phyloP scores from a whole-genome alignment of 2,329 filamentous ascomycete species.

The Neofusicoccum ribis region DNA sequence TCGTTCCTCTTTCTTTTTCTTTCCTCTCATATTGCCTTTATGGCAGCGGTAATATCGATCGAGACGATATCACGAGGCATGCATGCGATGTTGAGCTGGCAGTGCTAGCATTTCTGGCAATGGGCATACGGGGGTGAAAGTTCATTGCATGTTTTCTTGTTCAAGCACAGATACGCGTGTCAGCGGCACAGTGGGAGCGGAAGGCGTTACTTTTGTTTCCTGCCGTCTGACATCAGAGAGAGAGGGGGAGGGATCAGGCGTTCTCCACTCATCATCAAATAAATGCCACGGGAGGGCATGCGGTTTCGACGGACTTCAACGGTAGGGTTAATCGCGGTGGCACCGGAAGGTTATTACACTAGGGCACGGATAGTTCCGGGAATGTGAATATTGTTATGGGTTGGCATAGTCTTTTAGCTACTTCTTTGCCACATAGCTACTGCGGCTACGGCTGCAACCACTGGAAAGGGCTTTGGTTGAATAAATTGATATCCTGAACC shows the following conservation, averaged over 20 bases:
- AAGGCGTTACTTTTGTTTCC: neutral
- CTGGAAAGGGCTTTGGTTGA: neutral
- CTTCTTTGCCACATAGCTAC: neutral
- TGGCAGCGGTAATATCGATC: neutral
- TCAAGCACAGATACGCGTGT: neutral
- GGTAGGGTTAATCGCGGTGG: neutral
- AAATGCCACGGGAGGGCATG: neutral
- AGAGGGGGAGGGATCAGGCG: neutral
- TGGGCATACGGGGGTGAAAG: neutral
- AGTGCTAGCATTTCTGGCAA: neutral
- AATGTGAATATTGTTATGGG: no score
- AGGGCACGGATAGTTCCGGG: no score
- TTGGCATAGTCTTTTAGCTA: neutral
- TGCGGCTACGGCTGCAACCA: neutral
- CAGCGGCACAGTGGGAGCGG: slow-evolving; percentile 9
- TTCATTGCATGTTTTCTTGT: neutral
- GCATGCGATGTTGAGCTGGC: neutral
- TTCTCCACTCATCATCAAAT: neutral
- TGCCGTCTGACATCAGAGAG: neutral
- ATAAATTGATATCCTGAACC: slow-evolving; percentile 1
- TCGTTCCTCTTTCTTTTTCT: neutral
- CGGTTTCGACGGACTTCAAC: neutral
- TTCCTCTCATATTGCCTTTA: neutral
- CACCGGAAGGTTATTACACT: no score
- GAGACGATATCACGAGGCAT: slow-evolving; percentile 13